phyloP scores from a whole-genome alignment of 2,329 filamentous ascomycete species.

The Fusarium protoensiforme region DNA sequence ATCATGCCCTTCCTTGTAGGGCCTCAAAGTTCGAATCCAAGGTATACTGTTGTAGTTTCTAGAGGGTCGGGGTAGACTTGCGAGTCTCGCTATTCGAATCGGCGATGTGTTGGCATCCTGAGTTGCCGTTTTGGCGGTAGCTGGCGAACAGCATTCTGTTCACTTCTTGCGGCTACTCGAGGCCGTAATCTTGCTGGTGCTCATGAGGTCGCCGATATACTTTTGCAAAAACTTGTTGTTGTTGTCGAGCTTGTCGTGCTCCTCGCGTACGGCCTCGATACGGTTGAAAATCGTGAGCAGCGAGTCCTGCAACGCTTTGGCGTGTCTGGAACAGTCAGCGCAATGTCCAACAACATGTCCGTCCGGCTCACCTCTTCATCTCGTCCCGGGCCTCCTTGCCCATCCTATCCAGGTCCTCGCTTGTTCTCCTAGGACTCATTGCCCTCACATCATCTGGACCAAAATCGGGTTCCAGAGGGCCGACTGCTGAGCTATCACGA shows the following conservation, averaged over 20 bases:
- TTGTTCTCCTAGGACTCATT: conserved; percentile 94
- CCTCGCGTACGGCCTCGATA: conserved; percentile 92
- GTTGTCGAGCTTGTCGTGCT: conserved; percentile 95
- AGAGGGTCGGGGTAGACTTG: conserved; percentile 14
- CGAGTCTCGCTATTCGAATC: conserved; percentile 16
- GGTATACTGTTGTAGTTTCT: conserved; percentile 24
- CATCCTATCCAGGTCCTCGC: conserved; percentile 88
- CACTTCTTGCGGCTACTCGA: conserved; percentile 65
- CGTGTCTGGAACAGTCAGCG: conserved; percentile 71
- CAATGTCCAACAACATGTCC: conserved; percentile 2
- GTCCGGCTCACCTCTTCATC: conserved; percentile 63
- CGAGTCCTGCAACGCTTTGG: conserved; percentile 87
- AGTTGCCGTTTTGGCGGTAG: background rate
- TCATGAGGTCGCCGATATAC: conserved; percentile 97
- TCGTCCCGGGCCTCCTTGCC: conserved; percentile 82
- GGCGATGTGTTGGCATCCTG: background rate
- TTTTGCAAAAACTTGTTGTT: conserved; percentile 98
- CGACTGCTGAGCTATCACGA: conserved; percentile 78
- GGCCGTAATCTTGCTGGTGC: conserved; percentile 79
- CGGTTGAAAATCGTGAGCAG: conserved; percentile 90
- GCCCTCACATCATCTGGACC: conserved; percentile 89
- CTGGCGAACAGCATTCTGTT: conserved; percentile 26
- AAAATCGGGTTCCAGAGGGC: conserved; percentile 78
- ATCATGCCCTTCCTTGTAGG: conserved; percentile 43
- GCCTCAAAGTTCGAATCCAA: conserved; percentile 37